Evolutionary conservation across 352 stramenopile genomes (phyloP).

Genomic region (Pythium phragmiticola): DNA sequence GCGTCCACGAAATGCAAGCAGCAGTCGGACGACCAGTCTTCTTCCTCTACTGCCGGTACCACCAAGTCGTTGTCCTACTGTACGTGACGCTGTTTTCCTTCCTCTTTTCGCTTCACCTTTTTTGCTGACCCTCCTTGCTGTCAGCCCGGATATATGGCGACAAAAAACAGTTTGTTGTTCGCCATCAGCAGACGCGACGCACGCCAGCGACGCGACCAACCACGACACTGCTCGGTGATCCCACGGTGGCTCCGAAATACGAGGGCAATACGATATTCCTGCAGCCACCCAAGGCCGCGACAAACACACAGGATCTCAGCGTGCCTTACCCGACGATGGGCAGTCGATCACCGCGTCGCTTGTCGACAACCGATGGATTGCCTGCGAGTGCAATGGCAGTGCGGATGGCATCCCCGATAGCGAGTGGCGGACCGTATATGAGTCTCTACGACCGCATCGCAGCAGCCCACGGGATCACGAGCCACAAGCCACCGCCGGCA

Average conservation of each 20-base stretch:
- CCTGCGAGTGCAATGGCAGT: background rate
- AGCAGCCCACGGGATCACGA: constrained; percentile 40
- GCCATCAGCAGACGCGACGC: constrained; percentile 42
- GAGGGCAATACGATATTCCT: constrained; percentile 57
- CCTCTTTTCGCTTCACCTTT: background rate
- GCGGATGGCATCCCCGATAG: constrained; percentile 13
- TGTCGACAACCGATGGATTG: background rate
- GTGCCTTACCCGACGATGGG: constrained; percentile 17
- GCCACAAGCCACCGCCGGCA: constrained; percentile 1
- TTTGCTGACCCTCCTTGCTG: background rate
- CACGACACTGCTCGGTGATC: constrained; percentile 37
- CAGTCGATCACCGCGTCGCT: constrained; percentile 2
- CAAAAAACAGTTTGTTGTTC: constrained; percentile 76
- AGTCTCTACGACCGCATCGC: constrained; percentile 70
- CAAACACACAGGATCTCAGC: constrained; percentile 30
- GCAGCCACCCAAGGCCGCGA: constrained; percentile 33
- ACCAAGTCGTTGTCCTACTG: constrained; percentile 76
- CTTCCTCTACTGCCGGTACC: constrained; percentile 23
- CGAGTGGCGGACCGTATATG: constrained; percentile 35
- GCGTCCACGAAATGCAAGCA: constrained; percentile 45
- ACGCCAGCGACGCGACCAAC: constrained; percentile 41
- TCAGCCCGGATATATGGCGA: constrained; percentile 75
- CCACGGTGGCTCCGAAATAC: constrained; percentile 37
- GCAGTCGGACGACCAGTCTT: constrained; percentile 4
- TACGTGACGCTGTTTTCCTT: constrained; percentile 26